phyloP scores from a whole-genome alignment of 768 basidiomycete genomes.

The Amanita pseudoporphyria region DNA sequence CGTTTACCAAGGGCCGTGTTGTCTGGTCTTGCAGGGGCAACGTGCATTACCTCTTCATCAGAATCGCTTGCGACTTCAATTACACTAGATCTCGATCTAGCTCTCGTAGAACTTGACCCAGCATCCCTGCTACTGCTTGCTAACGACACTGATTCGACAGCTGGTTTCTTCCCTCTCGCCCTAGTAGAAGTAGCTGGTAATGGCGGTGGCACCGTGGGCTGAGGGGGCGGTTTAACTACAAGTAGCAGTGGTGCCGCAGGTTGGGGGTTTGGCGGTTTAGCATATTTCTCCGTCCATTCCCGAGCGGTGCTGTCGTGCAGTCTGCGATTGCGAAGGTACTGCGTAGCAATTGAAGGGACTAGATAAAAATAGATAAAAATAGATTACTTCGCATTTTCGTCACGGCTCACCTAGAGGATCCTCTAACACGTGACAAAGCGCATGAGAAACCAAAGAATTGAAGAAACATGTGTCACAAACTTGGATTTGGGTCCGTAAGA shows the following conservation, averaged over 20 bases:
- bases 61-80: constrained; percentile 18
- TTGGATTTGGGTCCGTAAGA: constrained; percentile 89
- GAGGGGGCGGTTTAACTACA: constrained; percentile 11
- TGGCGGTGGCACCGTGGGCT: constrained; percentile 11
- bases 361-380: constrained; percentile 5
- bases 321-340: constrained; percentile 54
- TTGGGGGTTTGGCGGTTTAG: constrained; percentile 32
- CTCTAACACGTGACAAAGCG: constrained; percentile 26
- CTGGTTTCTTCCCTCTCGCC: constrained; percentile 6
- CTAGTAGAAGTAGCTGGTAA: constrained; percentile 23
- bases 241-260: constrained; percentile 16
- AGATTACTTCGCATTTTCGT: neutral
- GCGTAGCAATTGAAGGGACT: constrained; percentile 67
- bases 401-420: constrained; percentile 56
- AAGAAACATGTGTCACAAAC: constrained; percentile 33
- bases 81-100: constrained; percentile 1
- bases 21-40: constrained; percentile 2
- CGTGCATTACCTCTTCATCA: constrained; percentile 16
- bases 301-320: constrained; percentile 71
- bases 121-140: neutral
- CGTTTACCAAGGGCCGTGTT: constrained; percentile 24
- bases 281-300: constrained; percentile 69
- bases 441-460: constrained; percentile 8
- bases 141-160: neutral
- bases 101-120: neutral